These are phyloP conservation scores for Diaporthe caulivora DNA, from an alignment of 2,329 filamentous ascomycete species.

Conservation along the genomic window DNA sequence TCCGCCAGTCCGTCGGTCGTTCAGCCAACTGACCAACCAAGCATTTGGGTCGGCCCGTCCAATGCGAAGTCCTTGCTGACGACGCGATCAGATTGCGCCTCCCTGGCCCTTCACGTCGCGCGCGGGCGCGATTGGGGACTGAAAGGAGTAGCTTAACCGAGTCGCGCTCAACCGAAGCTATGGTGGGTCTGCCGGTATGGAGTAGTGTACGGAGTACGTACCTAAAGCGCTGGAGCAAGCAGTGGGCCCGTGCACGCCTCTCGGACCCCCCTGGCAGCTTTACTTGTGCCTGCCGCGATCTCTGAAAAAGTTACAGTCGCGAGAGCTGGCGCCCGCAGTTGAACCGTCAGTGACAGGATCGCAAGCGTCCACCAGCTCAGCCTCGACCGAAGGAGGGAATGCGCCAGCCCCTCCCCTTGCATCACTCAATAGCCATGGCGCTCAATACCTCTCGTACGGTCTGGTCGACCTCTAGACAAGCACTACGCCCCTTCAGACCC, in stretches of 20 bases:
- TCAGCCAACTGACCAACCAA: neutral
- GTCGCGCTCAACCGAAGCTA: constrained; percentile 21
- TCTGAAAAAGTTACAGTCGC: constrained; percentile 40
- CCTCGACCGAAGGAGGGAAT: constrained; percentile 28
- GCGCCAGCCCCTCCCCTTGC: constrained; percentile 29
- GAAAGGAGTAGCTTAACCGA: constrained; percentile 18
- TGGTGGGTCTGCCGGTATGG: constrained; percentile 1
- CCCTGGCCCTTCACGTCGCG: constrained; percentile 28
- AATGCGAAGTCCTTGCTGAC: constrained; percentile 30
- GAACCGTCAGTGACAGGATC: constrained; percentile 13
- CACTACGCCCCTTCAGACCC: constrained; percentile 46
- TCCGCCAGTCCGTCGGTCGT: neutral
- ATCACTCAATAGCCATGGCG: constrained; percentile 46
- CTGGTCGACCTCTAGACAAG: constrained; percentile 49
- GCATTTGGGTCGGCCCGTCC: constrained; percentile 20
- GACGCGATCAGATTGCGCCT: constrained; percentile 27
- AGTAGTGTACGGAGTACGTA: too few relatives aligned
- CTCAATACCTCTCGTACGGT: constrained; percentile 50
- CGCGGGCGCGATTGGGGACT: constrained; percentile 24
- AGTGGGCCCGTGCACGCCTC: neutral
- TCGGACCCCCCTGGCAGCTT: neutral
- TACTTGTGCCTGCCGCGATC: constrained; percentile 15
- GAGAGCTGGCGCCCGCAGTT: neutral
- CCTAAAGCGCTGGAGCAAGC: neutral
- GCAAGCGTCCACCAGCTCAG: neutral